phyloP scores from a whole-genome alignment of 1,139 yeast genomes.

The Magnusiomyces suaveolens region DNA sequence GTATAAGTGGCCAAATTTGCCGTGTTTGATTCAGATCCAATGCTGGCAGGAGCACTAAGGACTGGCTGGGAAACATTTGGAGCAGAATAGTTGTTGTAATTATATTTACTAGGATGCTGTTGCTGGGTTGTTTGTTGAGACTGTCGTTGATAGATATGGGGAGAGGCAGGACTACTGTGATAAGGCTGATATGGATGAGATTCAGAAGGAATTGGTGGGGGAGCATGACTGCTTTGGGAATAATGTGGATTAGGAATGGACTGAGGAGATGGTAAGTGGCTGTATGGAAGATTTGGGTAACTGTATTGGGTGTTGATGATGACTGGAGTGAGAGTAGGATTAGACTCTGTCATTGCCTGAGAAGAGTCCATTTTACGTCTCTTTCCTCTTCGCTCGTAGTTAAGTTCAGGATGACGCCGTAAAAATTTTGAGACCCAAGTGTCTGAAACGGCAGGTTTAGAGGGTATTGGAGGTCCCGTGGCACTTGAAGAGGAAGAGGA shows the following conservation, averaged over 20 bases:
- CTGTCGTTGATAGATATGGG: background rate
- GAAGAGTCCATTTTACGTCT: background rate
- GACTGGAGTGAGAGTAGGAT: background rate
- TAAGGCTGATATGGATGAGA: background rate
- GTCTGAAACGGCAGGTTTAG: constrained; percentile 4
- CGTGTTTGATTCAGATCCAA: background rate
- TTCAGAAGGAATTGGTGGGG: background rate
- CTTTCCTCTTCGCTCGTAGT: constrained; percentile 2
- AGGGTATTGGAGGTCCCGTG: too few species aligned
- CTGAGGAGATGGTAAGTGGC: background rate
- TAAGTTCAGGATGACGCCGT: constrained; percentile 8
- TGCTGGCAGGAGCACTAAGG: background rate
- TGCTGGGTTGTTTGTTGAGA: background rate
- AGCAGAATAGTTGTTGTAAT: background rate
- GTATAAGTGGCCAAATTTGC: background rate
- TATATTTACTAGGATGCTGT: background rate
- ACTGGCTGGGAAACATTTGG: background rate
- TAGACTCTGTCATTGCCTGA: background rate
- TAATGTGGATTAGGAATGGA: background rate
- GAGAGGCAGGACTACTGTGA: background rate
- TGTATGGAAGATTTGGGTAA: background rate
- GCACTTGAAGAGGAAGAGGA: background rate
- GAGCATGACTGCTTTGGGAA: background rate
- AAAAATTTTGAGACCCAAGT: constrained; percentile 10
- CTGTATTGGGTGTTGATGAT: background rate